Evolutionary conservation across 2,329 filamentous ascomycete genomes (phyloP).

Genomic region (Aspergillus ochraceoroseus): DNA sequence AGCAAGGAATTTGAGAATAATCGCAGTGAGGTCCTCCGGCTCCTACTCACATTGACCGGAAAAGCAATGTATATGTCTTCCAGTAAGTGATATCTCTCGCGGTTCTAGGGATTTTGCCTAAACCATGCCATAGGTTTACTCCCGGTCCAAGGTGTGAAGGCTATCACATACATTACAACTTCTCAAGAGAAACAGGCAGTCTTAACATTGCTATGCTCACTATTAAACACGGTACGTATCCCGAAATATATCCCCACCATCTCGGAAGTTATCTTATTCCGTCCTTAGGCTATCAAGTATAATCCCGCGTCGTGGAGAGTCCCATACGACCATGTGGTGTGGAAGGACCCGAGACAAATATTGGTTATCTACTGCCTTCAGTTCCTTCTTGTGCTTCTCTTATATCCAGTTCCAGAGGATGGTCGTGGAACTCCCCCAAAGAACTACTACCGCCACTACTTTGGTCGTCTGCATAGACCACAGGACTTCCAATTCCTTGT

Average conservation of each 20-base stretch:
- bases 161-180: conserved; percentile 83
- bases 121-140: conserved; percentile 50
- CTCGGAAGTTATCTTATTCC: conserved; percentile 12
- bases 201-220: conserved; percentile 81
- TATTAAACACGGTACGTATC: conserved; percentile 77
- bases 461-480: conserved; percentile 81
- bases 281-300: conserved; percentile 75
- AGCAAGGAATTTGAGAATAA: conserved; percentile 93
- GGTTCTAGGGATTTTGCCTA: conserved; percentile 10
- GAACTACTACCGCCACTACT: conserved; percentile 90
- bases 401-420: conserved; percentile 83
- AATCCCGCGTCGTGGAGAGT: conserved; percentile 92
- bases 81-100: conserved; percentile 42
- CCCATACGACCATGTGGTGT: conserved; percentile 87
- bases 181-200: conserved; percentile 88
- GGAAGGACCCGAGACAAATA: conserved; percentile 83
- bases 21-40: conserved; percentile 78
- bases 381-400: conserved; percentile 73
- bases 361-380: conserved; percentile 90
- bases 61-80: conserved; percentile 91
- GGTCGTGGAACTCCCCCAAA: conserved; percentile 62
- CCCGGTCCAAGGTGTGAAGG: conserved; percentile 74
- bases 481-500: conserved; percentile 98
- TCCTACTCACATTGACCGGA: conserved; percentile 79
- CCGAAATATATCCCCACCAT: background rate